Evolutionary conservation across 768 basidiomycete species (phyloP), one percentile per base, ranked within the genome.

Genomic region (Lanmaoa rubissima): DNA sequence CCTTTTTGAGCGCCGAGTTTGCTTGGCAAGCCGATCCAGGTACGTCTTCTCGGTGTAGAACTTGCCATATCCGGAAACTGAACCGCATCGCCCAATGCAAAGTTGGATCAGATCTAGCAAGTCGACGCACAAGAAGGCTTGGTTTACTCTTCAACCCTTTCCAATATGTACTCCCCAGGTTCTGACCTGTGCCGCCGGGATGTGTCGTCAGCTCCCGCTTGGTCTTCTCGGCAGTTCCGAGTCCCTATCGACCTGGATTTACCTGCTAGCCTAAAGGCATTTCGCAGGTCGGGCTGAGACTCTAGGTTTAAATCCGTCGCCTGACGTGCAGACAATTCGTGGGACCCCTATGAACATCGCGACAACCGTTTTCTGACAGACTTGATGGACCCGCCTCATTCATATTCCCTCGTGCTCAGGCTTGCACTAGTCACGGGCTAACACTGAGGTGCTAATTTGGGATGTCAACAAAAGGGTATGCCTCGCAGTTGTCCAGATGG

Each of bases 11-110:
- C 5, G 31, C 46, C 51, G 41, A 44, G 42, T 24, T 34, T 11
- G 1, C 31, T 54, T 36, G 35, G 58, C 40, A 19, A 31, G 19
- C 31, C n/a, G 31, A 43, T 28, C 41, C 21, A 58, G 59, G 48
- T 46, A 48, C 50, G 9, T n/a, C 48, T 19, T 35, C 52, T 62
- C 58, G 62, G 24, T 40, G 31, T 48, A 58, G 40, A 55, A 41
- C 14, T 45, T 62, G 13, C 61, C 62, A 39, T 55, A 55, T 36
- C 13, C 9, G 41, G 60, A 32, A 54, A 39, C 24, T 35, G 26
- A 49, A 39, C 17, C 46, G 19, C 4, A 19, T 34, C 19, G n/a
- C 21, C 19, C 19, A 32, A 14, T 21, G 44, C 44, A 45, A 43
- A 28, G 44, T 28, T 16, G 43, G 4, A 17, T 44, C 43, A 26